Percentiles rank a stretch among this genome's conserved stretches.
Evolutionary conservation across 2,329 filamentous ascomycete genomes (phyloP).

Genomic region (Monosporascus sp.): DNA sequence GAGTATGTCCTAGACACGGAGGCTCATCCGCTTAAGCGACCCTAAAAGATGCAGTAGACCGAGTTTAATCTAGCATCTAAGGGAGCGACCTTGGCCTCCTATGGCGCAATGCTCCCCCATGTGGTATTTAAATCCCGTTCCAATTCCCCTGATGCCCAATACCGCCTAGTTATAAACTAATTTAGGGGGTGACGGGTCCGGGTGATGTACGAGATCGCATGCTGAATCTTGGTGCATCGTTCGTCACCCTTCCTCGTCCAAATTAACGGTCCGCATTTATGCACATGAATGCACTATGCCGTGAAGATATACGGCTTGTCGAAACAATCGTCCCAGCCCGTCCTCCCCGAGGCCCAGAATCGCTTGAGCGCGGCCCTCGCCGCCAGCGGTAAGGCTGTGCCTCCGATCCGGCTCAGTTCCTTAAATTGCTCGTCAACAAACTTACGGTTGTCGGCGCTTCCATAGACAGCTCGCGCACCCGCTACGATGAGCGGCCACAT

Average conservation of each 20-base stretch:
- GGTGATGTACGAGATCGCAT: not conserved
- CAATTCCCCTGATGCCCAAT: no score
- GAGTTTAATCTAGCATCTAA: no score
- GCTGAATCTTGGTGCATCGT: not conserved
- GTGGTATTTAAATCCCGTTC: no score
- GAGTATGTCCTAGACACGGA: constrained; percentile 1
- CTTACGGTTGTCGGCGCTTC: constrained; percentile 13
- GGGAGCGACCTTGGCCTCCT: no score
- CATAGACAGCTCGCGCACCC: constrained; percentile 21
- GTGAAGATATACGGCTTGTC: constrained; percentile 23
- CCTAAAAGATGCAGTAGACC: not conserved
- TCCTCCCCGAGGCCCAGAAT: constrained; percentile 27
- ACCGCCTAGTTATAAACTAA: no score
- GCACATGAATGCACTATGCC: constrained; percentile 1
- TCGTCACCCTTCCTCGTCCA: no score
- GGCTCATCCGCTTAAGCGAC: not conserved
- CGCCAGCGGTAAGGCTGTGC: constrained; percentile 20
- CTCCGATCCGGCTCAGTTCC: constrained; percentile 16
- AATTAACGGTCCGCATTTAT: no score
- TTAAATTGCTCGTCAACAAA: constrained; percentile 22
- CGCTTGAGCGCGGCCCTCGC: constrained; percentile 19
- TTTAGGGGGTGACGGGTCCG: no score
- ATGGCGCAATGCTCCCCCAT: no score
- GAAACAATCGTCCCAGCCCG: constrained; percentile 31
- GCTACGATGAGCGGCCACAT: constrained; percentile 29